Evolutionary conservation across 805 yeast species (phyloP), one percentile per base, ranked within the genome.

Genomic region (Wickerhamiella vanderwaltii): DNA sequence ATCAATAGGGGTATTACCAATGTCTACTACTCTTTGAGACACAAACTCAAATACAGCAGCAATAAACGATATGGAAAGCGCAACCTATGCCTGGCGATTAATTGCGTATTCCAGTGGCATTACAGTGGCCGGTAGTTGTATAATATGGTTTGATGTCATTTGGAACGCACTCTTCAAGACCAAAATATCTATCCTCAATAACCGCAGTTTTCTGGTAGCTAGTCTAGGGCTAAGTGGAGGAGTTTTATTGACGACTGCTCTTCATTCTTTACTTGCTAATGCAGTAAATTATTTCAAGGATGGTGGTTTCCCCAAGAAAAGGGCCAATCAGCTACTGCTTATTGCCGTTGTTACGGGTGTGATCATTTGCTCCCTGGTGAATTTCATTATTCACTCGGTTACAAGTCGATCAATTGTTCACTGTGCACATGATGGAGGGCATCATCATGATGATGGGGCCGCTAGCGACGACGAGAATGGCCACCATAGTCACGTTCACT

Each of bases 341-440:
- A 60, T 66, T 0, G 64, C 72, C 7, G 69, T 71, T 48, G 64
- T 73, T 3, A 52, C 62, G 1, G 97, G 98, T 2, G 71, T 80
- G 2, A 34, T 63, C 1, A 47, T 73, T 1, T 83, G 94, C 54
- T 57, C 74, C 1, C 46, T 60, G 1, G 61, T 88, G 43, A 87
- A 86, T 57, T 56, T 65, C 20, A 28, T 79, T 1, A 73, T 91
- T 4, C 95, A 87, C 58, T 58, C 73, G 26, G 59, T 77, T 40
- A 83, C 96, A 0, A 74, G 88, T 39, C 83, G 83, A 56, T 77
- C 87, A 24, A 72, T 87, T 25, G 81, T 87, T 0, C 95, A 86
- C 55, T 86, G 95, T 60, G 79, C 75, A 12, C 95, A 86, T 52
- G 74, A 65, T 9, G 69, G 61, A 9, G 59, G 45, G 7, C 51